Evolutionary conservation across 2,329 filamentous ascomycete genomes (phyloP), one percentile per base, ranked within the genome.

Genomic region (Paracorniculantispora psalliotae): DNA sequence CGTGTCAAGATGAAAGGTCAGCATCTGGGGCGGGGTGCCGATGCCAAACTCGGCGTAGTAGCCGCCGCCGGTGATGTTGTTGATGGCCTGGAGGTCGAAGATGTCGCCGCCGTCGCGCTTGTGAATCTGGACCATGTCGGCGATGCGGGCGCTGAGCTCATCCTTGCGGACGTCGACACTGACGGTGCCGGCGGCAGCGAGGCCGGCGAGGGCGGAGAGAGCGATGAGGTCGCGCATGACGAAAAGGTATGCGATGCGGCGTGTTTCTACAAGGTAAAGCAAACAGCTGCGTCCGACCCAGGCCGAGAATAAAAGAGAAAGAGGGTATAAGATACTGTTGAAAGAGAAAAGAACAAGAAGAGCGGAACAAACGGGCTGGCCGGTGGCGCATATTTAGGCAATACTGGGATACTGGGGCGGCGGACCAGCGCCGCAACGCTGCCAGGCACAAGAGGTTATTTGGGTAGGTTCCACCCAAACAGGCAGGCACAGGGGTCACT

Each of bases 1-100:
- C 2, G 84, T 87, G 69, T 87, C 84, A 62, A 87, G 76, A 56
- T 82, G 75, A 64, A 87, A 74, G 56, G 71, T 75, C 52, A 86
- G 69, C 3, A 71, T 68, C 69, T 87, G 84, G 0, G 75, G 72
- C 0, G 85, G 85, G 0, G 83, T 85, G 52, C 85, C 85, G 44
- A 87, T 70, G n/a, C 73, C 72, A 44, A 87, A 77, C 53, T 82
- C 76, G 43, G 80, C 78, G 66, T 79, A 84, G 72, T 85, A 86
- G 15, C 80, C 78, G 35, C 80, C 82, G 48, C 77, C 79, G 0
- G 76, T 78, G 61, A 83, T 66, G 62, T 82, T 83, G 71, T 86
- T 85, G 67, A 78, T 50, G 33, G 72, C 72, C 9, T 66, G 70
- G 37, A 83, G 67, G 37, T 60, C 60, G n/a, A 72, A 46, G 23